These are phyloP conservation scores for Fusarium torreyae DNA, from an alignment of 2,329 filamentous ascomycete genomes.

Conservation along the genomic window DNA sequence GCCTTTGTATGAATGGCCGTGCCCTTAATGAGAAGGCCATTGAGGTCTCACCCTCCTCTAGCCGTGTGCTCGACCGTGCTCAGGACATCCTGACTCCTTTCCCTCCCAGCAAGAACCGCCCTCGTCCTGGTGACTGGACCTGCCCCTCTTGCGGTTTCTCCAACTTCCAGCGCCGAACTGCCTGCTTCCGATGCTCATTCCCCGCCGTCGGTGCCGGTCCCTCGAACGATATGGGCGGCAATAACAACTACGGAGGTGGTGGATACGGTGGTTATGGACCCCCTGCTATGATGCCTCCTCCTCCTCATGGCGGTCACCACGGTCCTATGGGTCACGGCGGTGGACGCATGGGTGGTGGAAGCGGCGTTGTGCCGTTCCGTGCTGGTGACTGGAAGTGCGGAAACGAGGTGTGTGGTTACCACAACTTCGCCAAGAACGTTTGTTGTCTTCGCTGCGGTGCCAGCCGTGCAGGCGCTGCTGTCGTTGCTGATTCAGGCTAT, in stretches of 20 bases:
- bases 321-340: slow-evolving; percentile 70
- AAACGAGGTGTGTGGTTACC: slow-evolving; percentile 96
- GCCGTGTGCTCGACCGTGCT: slow-evolving; percentile 93
- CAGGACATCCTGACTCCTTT: slow-evolving; percentile 97
- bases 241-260: slow-evolving; percentile 73
- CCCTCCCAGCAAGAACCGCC: slow-evolving; percentile 98
- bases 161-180: slow-evolving; percentile 98
- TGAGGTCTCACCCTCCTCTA: slow-evolving; percentile 98
- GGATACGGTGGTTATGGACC: slow-evolving; percentile 74
- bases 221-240: slow-evolving; percentile 74
- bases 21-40: slow-evolving; percentile 99
- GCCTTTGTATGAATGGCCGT: slow-evolving; percentile 98
- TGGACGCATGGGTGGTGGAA: slow-evolving; percentile 83
- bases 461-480: slow-evolving; percentile 91
- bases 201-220: slow-evolving; percentile 89
- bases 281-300: slow-evolving; percentile 85
- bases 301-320: slow-evolving; percentile 76
- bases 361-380: slow-evolving; percentile 94
- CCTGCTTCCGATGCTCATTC: slow-evolving; percentile 99
- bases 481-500: slow-evolving; percentile 94
- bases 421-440: slow-evolving; percentile 99
- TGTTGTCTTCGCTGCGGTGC: slow-evolving; percentile 97
- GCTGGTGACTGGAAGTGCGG: slow-evolving; percentile 99
- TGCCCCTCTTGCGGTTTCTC: slow-evolving; percentile 99
- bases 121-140: slow-evolving; percentile 97